Evolutionary conservation across 2,329 filamentous ascomycete species (phyloP).

Genomic region (Microsporum audouinii): DNA sequence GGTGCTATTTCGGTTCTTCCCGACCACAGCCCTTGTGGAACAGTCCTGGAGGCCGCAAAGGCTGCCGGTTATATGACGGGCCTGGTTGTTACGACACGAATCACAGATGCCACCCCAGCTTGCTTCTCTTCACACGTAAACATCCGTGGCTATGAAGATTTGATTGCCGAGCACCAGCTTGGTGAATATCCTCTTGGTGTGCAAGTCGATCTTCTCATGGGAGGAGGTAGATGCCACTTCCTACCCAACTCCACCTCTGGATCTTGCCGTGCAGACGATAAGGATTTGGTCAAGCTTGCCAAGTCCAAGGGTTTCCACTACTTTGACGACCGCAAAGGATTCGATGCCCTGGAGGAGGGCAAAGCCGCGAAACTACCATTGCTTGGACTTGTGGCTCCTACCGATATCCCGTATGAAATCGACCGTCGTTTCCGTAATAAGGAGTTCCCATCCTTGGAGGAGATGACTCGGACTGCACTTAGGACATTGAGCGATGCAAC

Average conservation of each 20-base stretch:
- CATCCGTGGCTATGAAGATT: conserved; percentile 67
- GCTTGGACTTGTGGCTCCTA: conserved; percentile 70
- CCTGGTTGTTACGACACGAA: conserved; percentile 83
- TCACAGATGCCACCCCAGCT: conserved; percentile 92
- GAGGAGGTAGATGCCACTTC: conserved; percentile 88
- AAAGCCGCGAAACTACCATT: conserved; percentile 62
- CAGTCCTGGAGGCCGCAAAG: conserved; percentile 87
- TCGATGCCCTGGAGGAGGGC: conserved; percentile 61
- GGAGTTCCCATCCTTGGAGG: conserved; percentile 74
- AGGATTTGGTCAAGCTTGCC: conserved; percentile 64
- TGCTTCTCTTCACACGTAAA: conserved; percentile 88
- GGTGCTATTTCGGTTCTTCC: conserved; percentile 85
- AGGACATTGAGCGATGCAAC: conserved; percentile 71
- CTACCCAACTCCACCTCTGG: conserved; percentile 66
- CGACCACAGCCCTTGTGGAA: conserved; percentile 76
- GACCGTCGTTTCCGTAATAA: conserved; percentile 71
- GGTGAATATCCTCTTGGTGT: conserved; percentile 78
- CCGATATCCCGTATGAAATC: conserved; percentile 85
- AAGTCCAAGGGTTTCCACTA: conserved; percentile 73
- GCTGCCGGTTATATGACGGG: conserved; percentile 84
- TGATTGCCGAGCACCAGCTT: conserved; percentile 84
- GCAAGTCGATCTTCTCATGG: conserved; percentile 83
- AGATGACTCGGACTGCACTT: conserved; percentile 80
- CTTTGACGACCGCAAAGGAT: conserved; percentile 57
- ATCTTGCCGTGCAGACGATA: conserved; percentile 70